These are phyloP conservation scores for Tricholoma sp. DNA, from an alignment of 768 basidiomycete genomes.

Conservation along the genomic window DNA sequence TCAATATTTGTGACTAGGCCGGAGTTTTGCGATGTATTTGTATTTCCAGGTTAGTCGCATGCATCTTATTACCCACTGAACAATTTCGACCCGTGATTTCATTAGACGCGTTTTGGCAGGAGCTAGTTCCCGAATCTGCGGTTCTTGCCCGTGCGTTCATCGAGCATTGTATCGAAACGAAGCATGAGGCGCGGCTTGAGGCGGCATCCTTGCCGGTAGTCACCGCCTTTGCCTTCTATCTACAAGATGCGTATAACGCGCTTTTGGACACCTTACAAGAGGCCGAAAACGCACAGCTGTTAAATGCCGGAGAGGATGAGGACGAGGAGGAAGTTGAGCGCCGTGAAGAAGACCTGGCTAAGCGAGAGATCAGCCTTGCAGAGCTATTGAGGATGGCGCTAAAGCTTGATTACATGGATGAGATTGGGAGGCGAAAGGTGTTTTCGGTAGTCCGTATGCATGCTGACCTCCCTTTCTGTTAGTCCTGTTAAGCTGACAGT, in stretches of 20 bases:
- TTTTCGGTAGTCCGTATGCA: slow-evolving; percentile 81
- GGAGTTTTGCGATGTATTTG: slow-evolving; percentile 64
- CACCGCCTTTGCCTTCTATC: slow-evolving; percentile 82
- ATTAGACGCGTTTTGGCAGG: slow-evolving; percentile 70
- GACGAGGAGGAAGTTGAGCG: slow-evolving; percentile 42
- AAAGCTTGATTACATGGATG: slow-evolving; percentile 88
- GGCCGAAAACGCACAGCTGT: slow-evolving; percentile 29
- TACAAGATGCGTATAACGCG: slow-evolving; percentile 76
- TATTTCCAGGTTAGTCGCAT: slow-evolving; percentile 60
- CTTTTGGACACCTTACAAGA: slow-evolving; percentile 37
- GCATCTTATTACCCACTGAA: background rate
- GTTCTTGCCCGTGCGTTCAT: slow-evolving; percentile 83
- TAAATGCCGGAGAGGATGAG: slow-evolving; percentile 26
- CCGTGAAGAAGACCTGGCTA: slow-evolving; percentile 54
- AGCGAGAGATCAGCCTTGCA: slow-evolving; percentile 68
- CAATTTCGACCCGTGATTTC: background rate
- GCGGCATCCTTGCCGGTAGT: slow-evolving; percentile 74
- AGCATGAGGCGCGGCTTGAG: slow-evolving; percentile 66
- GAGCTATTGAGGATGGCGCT: slow-evolving; percentile 81
- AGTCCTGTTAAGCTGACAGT: background rate
- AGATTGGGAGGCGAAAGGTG: slow-evolving; percentile 89
- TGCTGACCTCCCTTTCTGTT: background rate
- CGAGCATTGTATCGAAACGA: slow-evolving; percentile 65
- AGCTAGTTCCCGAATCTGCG: slow-evolving; percentile 72
- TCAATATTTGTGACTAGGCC: slow-evolving; percentile 72